Evolutionary conservation across 208 protist species (phyloP).

Genomic region (Trichomonas gallinae): DNA sequence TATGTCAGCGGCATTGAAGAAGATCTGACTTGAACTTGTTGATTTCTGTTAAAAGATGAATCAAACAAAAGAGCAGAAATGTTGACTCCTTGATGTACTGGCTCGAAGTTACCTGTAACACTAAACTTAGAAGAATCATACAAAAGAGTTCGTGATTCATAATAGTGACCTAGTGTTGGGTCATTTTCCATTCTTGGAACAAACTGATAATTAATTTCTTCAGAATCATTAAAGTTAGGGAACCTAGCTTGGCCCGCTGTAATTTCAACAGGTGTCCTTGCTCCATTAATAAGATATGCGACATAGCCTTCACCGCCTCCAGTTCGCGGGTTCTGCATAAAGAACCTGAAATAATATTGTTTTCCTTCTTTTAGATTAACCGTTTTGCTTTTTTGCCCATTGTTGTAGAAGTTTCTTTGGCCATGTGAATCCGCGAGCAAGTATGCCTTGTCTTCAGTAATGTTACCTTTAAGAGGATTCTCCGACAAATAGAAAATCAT

Average conservation of each 20-base stretch:
- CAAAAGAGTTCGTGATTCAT: not conserved
- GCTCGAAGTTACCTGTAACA: not conserved
- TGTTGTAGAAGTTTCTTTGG: no score
- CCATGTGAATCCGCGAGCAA: no score
- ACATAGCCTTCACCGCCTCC: not conserved
- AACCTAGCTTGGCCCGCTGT: not conserved
- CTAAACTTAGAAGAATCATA: not conserved
- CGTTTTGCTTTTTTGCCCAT: not conserved
- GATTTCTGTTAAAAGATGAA: no score
- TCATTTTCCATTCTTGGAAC: not conserved
- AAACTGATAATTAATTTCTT: not conserved
- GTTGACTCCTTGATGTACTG: not conserved
- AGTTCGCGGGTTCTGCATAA: not conserved
- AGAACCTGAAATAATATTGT: not conserved
- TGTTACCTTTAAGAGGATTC: no score
- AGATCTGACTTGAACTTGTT: not conserved
- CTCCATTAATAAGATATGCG: not conserved
- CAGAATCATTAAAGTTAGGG: not conserved
- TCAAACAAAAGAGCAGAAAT: not conserved
- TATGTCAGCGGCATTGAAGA: not conserved
- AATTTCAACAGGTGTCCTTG: not conserved
- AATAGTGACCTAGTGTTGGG: not conserved
- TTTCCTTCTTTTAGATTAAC: not conserved
- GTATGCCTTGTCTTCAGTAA: no score
- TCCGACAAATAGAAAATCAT: no score